Evolutionary conservation across 441 rosid species (phyloP).

Genomic region (Gossypium laxum): DNA sequence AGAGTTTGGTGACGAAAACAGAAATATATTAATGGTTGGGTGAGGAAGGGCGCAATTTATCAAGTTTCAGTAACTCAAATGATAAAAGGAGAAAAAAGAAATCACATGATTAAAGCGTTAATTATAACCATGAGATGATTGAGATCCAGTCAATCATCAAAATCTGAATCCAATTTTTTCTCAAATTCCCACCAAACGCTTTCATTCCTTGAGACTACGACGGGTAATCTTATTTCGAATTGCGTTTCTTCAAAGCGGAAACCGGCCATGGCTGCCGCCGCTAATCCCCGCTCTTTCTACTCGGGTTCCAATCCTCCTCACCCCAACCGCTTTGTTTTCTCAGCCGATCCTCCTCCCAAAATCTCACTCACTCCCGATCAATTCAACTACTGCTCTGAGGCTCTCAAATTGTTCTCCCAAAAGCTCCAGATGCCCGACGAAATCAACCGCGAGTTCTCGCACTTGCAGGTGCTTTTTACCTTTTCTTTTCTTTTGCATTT

Average conservation of each 20-base stretch:
- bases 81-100: too few species aligned
- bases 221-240: conserved; percentile 51
- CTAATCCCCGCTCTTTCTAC: conserved; percentile 7
- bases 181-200: neutral
- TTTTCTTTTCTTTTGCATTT: neutral
- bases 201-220: conserved; percentile 4
- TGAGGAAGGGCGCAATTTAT: too few species aligned
- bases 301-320: conserved; percentile 5
- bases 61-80: too few species aligned
- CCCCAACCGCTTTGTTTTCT: conserved; percentile 31
- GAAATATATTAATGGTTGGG: too few species aligned
- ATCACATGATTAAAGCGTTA: too few species aligned
- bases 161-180: neutral
- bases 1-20: too few species aligned
- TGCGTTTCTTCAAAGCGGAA: conserved; percentile 31
- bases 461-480: conserved; percentile 39
- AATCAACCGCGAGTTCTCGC: conserved; percentile 44
- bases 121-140: neutral
- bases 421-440: conserved; percentile 31
- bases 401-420: conserved; percentile 38
- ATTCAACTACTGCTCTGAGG: conserved; percentile 42
- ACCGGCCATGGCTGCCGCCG: conserved; percentile 30
- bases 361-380: conserved; percentile 49
- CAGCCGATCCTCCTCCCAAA: conserved; percentile 33
- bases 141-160: neutral